A percentile compares a stretch with the other conserved stretches of the same genome.
These are phyloP conservation scores for Hypoxylon subgilvum DNA, from an alignment of 495 filamentous ascomycete genomes.

Conservation along the genomic window DNA sequence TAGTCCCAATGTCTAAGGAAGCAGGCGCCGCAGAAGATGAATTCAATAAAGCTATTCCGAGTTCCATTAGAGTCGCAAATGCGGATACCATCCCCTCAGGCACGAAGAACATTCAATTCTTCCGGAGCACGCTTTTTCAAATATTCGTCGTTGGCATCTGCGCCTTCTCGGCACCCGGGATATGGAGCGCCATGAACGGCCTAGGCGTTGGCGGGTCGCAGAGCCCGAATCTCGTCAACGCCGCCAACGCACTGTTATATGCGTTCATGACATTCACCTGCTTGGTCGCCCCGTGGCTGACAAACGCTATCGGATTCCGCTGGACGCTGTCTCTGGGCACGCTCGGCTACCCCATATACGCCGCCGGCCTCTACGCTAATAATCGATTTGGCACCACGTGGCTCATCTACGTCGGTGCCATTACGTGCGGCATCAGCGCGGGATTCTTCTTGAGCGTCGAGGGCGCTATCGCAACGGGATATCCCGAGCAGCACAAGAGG, in stretches of 20 bases:
- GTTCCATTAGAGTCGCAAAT: constrained; percentile 1
- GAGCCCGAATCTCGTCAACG: constrained; percentile 54
- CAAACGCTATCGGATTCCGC: constrained; percentile 54
- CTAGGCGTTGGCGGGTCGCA: constrained; percentile 57
- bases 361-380: constrained; percentile 56
- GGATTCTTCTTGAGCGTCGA: constrained; percentile 58
- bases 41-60: neutral
- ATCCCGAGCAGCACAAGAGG: constrained; percentile 54
- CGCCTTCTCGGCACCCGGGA: constrained; percentile 47
- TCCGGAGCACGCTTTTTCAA: constrained; percentile 32
- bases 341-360: constrained; percentile 55
- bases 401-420: constrained; percentile 56
- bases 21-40: constrained; percentile 6
- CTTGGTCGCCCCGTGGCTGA: constrained; percentile 50
- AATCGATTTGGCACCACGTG: constrained; percentile 56
- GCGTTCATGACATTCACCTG: constrained; percentile 53
- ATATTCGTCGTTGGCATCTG: constrained; percentile 32
- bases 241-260: constrained; percentile 57
- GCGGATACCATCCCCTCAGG: neutral
- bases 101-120: constrained; percentile 10
- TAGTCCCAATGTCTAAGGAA: constrained; percentile 12
- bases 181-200: constrained; percentile 59
- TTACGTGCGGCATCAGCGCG: constrained; percentile 54
- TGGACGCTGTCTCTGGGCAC: constrained; percentile 55
- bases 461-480: constrained; percentile 58